phyloP scores from a whole-genome alignment of 192 early-diverging fungal species.

The Entomortierella chlamydospora region DNA sequence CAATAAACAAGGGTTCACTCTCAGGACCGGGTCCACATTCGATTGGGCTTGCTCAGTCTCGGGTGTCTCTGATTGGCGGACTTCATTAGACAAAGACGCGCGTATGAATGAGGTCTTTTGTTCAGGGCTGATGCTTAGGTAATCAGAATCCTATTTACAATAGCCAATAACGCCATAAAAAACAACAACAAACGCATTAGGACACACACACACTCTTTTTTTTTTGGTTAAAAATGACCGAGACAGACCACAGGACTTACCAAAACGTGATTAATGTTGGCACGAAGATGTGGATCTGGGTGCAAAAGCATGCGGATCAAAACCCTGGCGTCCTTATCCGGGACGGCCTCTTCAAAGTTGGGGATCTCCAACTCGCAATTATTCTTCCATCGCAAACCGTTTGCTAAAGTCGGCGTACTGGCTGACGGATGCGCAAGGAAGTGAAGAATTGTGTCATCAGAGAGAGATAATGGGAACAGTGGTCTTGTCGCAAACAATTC shows the following conservation, averaged over 20 bases:
- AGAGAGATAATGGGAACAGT: conserved; percentile 43
- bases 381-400: conserved; percentile 56
- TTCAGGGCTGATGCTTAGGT: conserved; percentile 2
- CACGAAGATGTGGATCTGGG: conserved; percentile 52
- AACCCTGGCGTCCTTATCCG: conserved; percentile 36
- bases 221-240: not conserved
- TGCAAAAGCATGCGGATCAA: conserved; percentile 55
- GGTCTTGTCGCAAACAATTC: conserved; percentile 58
- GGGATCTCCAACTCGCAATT: conserved; percentile 56
- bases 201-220: not conserved
- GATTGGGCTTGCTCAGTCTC: not conserved
- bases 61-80: not conserved
- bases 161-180: not conserved
- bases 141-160: conserved; percentile 10
- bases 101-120: not conserved
- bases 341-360: conserved; percentile 50
- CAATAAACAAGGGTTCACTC: not conserved
- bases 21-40: not conserved
- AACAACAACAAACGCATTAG: not conserved
- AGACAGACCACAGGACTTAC: conserved; percentile 21
- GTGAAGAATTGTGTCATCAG: conserved; percentile 56
- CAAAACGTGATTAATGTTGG: conserved; percentile 45
- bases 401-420: conserved; percentile 55
- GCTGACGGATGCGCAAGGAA: conserved; percentile 59
- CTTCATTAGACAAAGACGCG: not conserved